Percentiles rank a stretch among this genome's conserved stretches.
Evolutionary conservation across 2,329 filamentous ascomycete species (phyloP).

Genomic region (Aspergillus calidoustus): DNA sequence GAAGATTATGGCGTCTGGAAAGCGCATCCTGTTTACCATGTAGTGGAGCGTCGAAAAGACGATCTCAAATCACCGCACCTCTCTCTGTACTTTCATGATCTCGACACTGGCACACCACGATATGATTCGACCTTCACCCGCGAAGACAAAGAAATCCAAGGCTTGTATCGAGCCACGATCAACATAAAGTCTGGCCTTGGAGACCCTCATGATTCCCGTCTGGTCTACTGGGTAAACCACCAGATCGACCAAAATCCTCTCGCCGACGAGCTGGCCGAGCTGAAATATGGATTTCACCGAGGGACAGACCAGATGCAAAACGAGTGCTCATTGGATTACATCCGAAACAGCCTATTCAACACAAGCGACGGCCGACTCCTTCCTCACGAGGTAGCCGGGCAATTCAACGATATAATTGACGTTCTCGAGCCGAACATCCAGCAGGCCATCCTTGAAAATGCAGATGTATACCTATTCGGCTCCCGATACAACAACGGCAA

Average conservation of each 20-base stretch:
- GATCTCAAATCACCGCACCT: constrained; percentile 20
- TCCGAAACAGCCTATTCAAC: constrained; percentile 23
- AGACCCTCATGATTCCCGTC: constrained; percentile 21
- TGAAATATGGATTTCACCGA: constrained; percentile 18
- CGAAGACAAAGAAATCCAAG: constrained; percentile 14
- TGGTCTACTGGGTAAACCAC: constrained; percentile 25
- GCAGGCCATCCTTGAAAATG: constrained; percentile 17
- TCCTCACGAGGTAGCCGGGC: constrained; percentile 24
- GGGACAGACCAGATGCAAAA: neutral
- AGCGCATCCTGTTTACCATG: constrained; percentile 16
- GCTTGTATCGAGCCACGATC: constrained; percentile 23
- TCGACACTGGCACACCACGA: neutral
- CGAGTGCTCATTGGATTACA: constrained; percentile 21
- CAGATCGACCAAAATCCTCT: constrained; percentile 21
- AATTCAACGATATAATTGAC: constrained; percentile 41
- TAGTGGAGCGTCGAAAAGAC: constrained; percentile 15
- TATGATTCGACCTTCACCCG: neutral
- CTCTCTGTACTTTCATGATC: constrained; percentile 22
- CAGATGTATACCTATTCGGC: constrained; percentile 27
- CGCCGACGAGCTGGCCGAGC: constrained; percentile 11
- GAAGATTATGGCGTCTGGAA: constrained; percentile 28
- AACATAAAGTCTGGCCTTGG: constrained; percentile 22
- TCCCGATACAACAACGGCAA: constrained; percentile 12
- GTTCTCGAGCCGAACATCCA: constrained; percentile 21
- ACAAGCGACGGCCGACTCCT: constrained; percentile 24